A percentile compares a stretch with the other conserved stretches of the same genome.
phyloP scores from a whole-genome alignment of 345 rosid genomes.

The Isatis tinctoria region DNA sequence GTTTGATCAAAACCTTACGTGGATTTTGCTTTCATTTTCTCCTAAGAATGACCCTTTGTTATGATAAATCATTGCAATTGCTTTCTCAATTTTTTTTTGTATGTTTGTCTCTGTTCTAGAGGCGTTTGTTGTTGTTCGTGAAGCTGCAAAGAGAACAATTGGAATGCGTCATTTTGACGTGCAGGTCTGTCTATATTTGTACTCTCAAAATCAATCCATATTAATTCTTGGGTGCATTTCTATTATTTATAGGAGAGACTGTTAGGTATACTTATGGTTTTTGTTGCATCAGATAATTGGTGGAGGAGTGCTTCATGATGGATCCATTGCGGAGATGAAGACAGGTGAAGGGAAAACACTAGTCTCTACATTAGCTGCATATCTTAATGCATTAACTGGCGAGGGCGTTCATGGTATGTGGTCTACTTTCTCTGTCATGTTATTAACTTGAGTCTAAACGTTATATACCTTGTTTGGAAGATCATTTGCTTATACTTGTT shows the following conservation, averaged over 20 bases:
- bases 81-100: constrained; percentile 1
- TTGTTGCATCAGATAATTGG: constrained; percentile 69
- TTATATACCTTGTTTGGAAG: no score
- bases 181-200: constrained; percentile 50
- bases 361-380: no score
- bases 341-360: no score
- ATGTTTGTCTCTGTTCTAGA: constrained; percentile 41
- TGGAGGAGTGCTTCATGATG: constrained; percentile 95
- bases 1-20: constrained; percentile 34
- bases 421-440: no score
- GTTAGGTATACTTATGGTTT: constrained; percentile 15
- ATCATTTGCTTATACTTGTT: no score
- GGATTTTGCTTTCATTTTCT: not conserved
- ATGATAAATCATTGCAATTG: not conserved
- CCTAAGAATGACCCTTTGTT: not conserved
- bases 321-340: no score
- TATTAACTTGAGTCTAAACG: no score
- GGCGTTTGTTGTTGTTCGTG: constrained; percentile 93
- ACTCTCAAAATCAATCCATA: not conserved
- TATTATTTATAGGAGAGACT: constrained; percentile 4
- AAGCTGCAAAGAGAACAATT: constrained; percentile 93
- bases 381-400: no score
- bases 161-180: constrained; percentile 99
- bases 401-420: no score
- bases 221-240: not conserved